These are phyloP conservation scores for Adansonia rubrostipa DNA, from an alignment of 441 rosid genomes.

Conservation along the genomic window DNA sequence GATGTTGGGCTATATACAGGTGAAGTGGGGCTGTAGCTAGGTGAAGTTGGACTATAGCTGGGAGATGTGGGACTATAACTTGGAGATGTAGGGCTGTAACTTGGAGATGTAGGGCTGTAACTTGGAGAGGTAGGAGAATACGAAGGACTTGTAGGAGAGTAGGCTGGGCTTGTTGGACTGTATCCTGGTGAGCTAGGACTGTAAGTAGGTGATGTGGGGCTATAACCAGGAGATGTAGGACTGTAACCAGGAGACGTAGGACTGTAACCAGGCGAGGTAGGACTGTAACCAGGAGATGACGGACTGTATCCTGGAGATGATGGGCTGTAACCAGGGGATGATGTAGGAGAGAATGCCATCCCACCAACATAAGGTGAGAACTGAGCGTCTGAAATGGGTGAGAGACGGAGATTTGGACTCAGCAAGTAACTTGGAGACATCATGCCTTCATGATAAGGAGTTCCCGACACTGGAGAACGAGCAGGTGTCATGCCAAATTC, in stretches of 20 bases:
- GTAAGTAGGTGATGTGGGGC: conserved; percentile 70
- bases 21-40: conserved; percentile 68
- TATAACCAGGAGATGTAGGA: conserved; percentile 74
- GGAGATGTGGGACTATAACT: conserved; percentile 86
- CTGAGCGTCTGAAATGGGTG: conserved; percentile 82
- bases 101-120: conserved; percentile 86
- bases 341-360: conserved; percentile 86
- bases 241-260: conserved; percentile 90
- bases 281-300: conserved; percentile 84
- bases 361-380: conserved; percentile 91
- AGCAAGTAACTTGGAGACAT: conserved; percentile 89
- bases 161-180: conserved; percentile 73
- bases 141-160: conserved; percentile 55
- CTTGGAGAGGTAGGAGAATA: conserved; percentile 85
- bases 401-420: conserved; percentile 81
- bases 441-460: conserved; percentile 93
- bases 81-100: conserved; percentile 83
- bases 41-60: conserved; percentile 80
- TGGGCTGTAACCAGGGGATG: conserved; percentile 86
- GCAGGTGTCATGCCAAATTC: conserved; percentile 93
- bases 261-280: conserved; percentile 72
- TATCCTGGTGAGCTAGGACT: conserved; percentile 83
- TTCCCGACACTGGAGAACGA: conserved; percentile 80
- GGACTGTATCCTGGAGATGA: conserved; percentile 77
- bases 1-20: conserved; percentile 71